Conservation (phyloP, 140 eudicot species). For the Flaveria floridana region DNA sequence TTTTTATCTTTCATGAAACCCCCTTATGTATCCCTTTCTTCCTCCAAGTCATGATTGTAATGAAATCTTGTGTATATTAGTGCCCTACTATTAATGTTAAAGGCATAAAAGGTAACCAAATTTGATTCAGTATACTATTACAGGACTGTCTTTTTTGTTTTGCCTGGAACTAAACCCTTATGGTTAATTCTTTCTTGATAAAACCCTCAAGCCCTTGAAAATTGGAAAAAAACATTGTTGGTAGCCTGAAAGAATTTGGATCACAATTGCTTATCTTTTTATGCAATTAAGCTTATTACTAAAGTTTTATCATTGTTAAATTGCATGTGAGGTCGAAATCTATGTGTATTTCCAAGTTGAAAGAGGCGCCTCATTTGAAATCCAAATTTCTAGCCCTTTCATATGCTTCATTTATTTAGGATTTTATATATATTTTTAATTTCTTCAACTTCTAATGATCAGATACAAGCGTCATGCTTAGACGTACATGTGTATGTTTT, state of each 20-base stretch:
- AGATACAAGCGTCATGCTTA: background rate
- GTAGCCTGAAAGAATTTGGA: background rate
- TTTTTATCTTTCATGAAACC: background rate
- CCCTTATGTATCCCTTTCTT: background rate
- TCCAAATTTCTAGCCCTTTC: background rate
- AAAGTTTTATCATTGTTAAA: background rate
- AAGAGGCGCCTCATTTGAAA: background rate
- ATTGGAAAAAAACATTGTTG: background rate
- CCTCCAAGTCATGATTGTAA: background rate
- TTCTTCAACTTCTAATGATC: background rate
- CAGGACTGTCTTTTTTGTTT: background rate
- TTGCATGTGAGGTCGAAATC: background rate
- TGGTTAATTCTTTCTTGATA: background rate
- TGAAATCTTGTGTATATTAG: background rate
- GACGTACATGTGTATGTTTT: background rate
- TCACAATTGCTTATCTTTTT: background rate
- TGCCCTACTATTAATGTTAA: conserved; percentile 8
- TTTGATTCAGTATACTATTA: background rate
- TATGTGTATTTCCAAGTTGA: background rate
- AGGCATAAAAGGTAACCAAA: background rate
- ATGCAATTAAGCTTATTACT: conserved; percentile 2
- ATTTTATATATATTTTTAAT: background rate
- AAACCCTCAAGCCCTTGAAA: background rate
- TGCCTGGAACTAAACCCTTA: background rate
- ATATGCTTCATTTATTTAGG: background rate